Evolutionary conservation across 176 grass and related monocot species (phyloP).

Genomic region (Bothriochloa decipiens): DNA sequence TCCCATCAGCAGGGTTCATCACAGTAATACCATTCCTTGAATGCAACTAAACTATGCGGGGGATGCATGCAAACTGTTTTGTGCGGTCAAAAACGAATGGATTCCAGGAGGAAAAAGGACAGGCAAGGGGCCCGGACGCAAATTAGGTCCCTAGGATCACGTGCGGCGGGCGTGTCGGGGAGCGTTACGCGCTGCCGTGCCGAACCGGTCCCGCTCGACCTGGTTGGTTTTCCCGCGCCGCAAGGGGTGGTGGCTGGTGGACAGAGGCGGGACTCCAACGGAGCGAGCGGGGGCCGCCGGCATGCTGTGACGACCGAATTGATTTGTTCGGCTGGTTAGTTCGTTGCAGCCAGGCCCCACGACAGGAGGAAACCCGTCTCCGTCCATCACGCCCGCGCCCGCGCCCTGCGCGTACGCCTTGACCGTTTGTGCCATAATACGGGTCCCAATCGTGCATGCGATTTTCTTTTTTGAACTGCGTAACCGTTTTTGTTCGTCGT

Average conservation of each 20-base stretch:
- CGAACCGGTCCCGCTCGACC: neutral
- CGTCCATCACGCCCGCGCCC: neutral
- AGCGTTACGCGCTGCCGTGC: slow-evolving; percentile 40
- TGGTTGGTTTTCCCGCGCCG: slow-evolving; percentile 32
- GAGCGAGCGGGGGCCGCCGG: neutral
- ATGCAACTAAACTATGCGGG: neutral
- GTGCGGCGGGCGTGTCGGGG: slow-evolving; percentile 37
- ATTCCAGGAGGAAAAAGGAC: neutral
- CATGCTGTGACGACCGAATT: neutral
- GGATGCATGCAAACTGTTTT: neutral
- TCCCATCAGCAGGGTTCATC: neutral
- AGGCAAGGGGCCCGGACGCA: neutral
- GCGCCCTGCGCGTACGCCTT: neutral
- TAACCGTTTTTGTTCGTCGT: neutral
- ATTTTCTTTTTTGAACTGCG: neutral
- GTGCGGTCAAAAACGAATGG: neutral
- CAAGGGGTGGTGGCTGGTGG: slow-evolving; percentile 1
- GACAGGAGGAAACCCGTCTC: neutral
- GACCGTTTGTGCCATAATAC: neutral
- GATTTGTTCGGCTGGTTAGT: neutral
- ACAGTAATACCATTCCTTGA: neutral
- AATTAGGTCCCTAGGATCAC: slow-evolving; percentile 33
- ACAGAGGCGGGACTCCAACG: neutral
- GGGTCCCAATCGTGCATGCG: neutral
- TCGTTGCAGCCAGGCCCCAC: slow-evolving; percentile 4